Evolutionary conservation across 805 yeast genomes (phyloP).

Genomic region (Phaffomyces opuntiae): DNA sequence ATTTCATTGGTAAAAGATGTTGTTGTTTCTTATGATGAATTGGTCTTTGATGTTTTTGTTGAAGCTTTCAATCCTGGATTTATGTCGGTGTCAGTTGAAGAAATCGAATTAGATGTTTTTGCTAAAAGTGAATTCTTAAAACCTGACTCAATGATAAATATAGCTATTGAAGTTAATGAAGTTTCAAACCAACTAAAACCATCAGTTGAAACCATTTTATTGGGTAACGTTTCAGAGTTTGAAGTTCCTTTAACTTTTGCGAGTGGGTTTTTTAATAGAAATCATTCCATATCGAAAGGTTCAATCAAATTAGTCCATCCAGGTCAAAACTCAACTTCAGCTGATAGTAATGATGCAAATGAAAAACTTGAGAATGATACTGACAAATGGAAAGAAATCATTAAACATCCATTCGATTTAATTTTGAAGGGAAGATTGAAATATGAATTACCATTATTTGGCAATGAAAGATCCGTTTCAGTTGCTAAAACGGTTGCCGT

Average conservation of each 20-base stretch:
- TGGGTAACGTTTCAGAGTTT: slow-evolving; percentile 60
- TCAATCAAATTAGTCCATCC: slow-evolving; percentile 71
- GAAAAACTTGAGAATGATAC: slow-evolving; percentile 26
- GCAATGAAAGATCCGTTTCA: slow-evolving; percentile 46
- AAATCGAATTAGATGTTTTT: slow-evolving; percentile 76
- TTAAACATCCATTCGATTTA: slow-evolving; percentile 77
- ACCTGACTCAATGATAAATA: background rate
- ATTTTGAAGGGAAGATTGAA: slow-evolving; percentile 76
- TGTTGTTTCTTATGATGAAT: slow-evolving; percentile 75
- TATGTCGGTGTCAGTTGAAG: slow-evolving; percentile 53
- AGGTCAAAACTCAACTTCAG: slow-evolving; percentile 34
- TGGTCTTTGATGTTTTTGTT: slow-evolving; percentile 70
- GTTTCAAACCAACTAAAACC: background rate
- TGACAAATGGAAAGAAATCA: slow-evolving; percentile 66
- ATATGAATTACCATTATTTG: slow-evolving; percentile 64
- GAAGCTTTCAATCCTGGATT: slow-evolving; percentile 87
- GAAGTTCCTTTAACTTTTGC: slow-evolving; percentile 70
- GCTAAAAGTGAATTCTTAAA: slow-evolving; percentile 55
- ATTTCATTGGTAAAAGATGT: slow-evolving; percentile 61
- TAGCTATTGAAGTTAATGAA: slow-evolving; percentile 8
- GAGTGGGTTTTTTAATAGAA: slow-evolving; percentile 70
- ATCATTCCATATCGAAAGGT: slow-evolving; percentile 51
- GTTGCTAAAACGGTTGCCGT: slow-evolving; percentile 52
- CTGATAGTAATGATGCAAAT: slow-evolving; percentile 18
- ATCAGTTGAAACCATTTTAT: slow-evolving; percentile 50